These are phyloP conservation scores for Cytospora paraplurivora DNA, from an alignment of 2,329 filamentous ascomycete genomes.

Conservation along the genomic window DNA sequence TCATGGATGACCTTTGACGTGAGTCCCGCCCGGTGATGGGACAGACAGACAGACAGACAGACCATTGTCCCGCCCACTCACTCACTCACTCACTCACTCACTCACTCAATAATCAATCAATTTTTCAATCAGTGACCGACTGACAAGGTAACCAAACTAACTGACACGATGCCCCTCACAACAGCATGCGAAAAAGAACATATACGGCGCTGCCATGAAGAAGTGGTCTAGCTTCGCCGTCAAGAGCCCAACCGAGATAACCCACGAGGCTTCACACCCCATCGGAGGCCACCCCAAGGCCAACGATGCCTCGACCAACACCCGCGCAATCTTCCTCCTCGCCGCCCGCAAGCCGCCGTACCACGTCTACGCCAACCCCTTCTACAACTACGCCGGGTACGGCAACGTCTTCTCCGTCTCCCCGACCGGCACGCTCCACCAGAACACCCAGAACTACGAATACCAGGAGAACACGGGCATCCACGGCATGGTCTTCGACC, in stretches of 20 bases:
- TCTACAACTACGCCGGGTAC: conserved; percentile 82
- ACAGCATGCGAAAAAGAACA: conserved; percentile 77
- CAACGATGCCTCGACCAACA: conserved; percentile 71
- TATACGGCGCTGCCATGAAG: conserved; percentile 92
- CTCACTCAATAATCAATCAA: no score
- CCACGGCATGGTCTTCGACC: conserved; percentile 82
- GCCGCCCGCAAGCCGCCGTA: conserved; percentile 77
- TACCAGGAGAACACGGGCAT: conserved; percentile 72
- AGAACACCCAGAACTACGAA: conserved; percentile 72
- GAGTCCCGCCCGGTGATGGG: conserved; percentile 40
- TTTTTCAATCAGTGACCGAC: no score
- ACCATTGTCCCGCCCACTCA: not conserved
- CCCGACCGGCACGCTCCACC: conserved; percentile 56
- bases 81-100: not conserved
- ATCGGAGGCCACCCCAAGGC: conserved; percentile 75
- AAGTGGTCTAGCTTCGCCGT: conserved; percentile 86
- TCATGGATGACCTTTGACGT: conserved; percentile 94
- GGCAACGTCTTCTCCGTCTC: conserved; percentile 75
- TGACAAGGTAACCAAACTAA: not conserved
- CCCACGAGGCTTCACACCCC: conserved; percentile 72
- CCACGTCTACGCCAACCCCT: conserved; percentile 85
- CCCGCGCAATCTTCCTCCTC: conserved; percentile 85
- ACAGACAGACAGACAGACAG: not conserved
- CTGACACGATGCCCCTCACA: conserved; percentile 8
- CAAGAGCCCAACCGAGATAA: conserved; percentile 72